Evolutionary conservation across 148 eudicot genomes (phyloP), one percentile per base, ranked within the genome.

Genomic region (Persicaria tinctoria): DNA sequence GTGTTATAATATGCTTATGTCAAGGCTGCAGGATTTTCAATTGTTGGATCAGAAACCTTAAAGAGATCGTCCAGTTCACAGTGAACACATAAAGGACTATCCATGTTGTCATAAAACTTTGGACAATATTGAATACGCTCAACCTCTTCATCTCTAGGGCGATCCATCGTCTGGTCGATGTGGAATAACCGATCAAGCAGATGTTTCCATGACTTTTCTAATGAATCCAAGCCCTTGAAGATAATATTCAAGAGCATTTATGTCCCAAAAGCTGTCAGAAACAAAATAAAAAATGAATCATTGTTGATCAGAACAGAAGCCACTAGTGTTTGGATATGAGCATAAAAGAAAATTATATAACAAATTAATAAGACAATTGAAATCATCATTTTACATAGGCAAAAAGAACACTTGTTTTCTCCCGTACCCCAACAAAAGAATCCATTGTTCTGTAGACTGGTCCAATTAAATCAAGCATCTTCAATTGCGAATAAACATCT

Each of bases 51-150:
- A 74, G 56, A 66, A 57, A 95, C 98, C 98, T 90, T 92, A 80
- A 95, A 95, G 41, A 84, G 76, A 79, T 90, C 89, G 73, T 92
- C 91, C 80, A 92, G 78, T 78, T 92, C 93, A 79, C 98, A 95
- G 76, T 92, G 98, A 62, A 89, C 84, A 74, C 98, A 95, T 74
- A 88, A 57, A 75, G 77, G 89, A 70, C 97, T 96, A 73, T 90
- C 93, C 78, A 74, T 84, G 82, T 88, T 77, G 56, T 80, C 75
- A 76, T 84, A 83, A 78, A 97, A 95, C 60, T 84, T 88, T 60
- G 90, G 86, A 79, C 98, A 95, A 82, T 87, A 83, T 59, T 97
- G 88, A 79, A 95, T 89, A 75, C 92, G 90, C 68, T 76, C 83
- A 64, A 92, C 81, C 78, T 95, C 97, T 75, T 90, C 93, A 78